A percentile compares a stretch with the other conserved stretches of the same genome.
Conservation (phyloP, 208 protist genomes). For the Angomonas ambiguus region DNA sequence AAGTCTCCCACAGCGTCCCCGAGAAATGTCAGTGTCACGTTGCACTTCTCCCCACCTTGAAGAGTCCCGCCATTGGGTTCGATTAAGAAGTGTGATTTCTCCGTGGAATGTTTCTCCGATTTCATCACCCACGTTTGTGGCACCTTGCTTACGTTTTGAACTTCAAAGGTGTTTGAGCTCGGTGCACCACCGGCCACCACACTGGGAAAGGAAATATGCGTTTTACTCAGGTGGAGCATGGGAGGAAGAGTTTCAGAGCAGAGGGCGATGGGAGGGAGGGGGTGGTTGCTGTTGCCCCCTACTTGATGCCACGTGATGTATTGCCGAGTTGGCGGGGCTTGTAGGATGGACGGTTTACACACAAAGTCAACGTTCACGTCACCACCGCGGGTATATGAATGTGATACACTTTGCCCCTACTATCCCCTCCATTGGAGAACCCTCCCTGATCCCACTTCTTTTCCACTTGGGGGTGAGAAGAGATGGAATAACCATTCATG, state of each 20-base stretch:
- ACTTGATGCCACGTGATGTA: constrained; percentile 65
- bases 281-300: constrained; percentile 62
- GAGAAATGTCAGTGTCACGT: constrained; percentile 74
- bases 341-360: constrained; percentile 15
- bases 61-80: constrained; percentile 56
- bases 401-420: constrained; percentile 11
- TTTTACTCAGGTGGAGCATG: constrained; percentile 27
- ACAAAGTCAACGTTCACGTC: constrained; percentile 22
- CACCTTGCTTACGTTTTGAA: constrained; percentile 40
- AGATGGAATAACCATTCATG: constrained; percentile 32
- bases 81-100: constrained; percentile 48
- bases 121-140: constrained; percentile 20
- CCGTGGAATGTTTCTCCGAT: background rate
- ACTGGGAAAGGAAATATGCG: constrained; percentile 35
- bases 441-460: constrained; percentile 3
- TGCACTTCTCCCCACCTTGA: constrained; percentile 28
- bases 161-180: constrained; percentile 28
- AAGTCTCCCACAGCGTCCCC: constrained; percentile 29
- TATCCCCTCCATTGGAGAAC: constrained; percentile 1
- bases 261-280: constrained; percentile 60
- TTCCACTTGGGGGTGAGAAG: constrained; percentile 7
- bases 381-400: constrained; percentile 20
- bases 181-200: constrained; percentile 54
- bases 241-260: constrained; percentile 30
- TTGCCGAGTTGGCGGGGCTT: constrained; percentile 14